Percentiles rank a stretch among this genome's conserved stretches.
Conservation (phyloP, 1,139 yeast genomes). For the Geotrichum cucujoidarum region DNA sequence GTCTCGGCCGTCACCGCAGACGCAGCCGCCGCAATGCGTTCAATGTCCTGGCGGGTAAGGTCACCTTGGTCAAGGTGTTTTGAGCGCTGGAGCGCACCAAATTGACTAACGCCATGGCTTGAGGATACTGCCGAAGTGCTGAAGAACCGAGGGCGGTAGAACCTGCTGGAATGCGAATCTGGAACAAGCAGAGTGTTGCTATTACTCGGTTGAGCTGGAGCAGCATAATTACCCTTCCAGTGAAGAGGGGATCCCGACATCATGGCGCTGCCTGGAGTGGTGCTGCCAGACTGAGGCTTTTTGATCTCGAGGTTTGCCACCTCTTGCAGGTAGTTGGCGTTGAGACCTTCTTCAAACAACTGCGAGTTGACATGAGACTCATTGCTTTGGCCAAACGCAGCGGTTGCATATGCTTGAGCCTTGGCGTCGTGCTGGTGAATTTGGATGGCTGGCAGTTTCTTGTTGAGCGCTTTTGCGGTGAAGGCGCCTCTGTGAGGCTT, state of each 20-base stretch:
- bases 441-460: background rate
- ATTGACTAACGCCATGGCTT: too few species aligned
- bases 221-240: too few species aligned
- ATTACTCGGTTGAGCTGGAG: too few species aligned
- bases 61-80: too few species aligned
- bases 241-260: too few species aligned
- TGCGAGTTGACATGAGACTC: background rate
- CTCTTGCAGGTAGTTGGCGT: conserved; percentile 7
- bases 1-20: too few species aligned
- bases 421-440: background rate
- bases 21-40: background rate
- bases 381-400: too few species aligned
- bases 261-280: too few species aligned
- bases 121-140: background rate
- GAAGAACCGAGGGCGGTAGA: too few species aligned
- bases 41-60: background rate
- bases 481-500: background rate
- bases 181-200: too few species aligned
- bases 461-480: background rate
- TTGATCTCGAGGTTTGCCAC: conserved; percentile 2
- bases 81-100: too few species aligned
- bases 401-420: background rate
- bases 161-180: too few species aligned
- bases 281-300: background rate
- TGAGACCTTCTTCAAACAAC: background rate